Evolutionary conservation across 768 basidiomycete species (phyloP).

Genomic region (Fomitopsis serialis): DNA sequence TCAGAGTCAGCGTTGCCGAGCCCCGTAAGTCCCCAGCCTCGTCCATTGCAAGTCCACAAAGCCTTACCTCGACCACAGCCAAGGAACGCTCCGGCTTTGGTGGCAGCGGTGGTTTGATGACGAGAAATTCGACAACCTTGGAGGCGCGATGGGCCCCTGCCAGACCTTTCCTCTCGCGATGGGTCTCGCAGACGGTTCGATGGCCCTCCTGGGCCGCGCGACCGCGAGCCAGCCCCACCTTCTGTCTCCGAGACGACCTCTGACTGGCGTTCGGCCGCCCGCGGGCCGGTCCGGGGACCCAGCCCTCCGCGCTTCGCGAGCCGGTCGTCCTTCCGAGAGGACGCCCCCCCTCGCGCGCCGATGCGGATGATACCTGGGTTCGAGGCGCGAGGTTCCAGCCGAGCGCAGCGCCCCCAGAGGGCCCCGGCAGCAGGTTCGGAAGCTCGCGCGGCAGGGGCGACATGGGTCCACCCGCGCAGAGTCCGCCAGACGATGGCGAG

Average conservation of each 20-base stretch:
- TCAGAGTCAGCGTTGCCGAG: constrained; percentile 94
- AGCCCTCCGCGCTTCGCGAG: constrained; percentile 41
- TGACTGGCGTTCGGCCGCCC: constrained; percentile 69
- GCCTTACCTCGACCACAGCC: constrained; percentile 37
- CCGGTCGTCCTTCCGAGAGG: constrained; percentile 45
- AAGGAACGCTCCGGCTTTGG: constrained; percentile 67
- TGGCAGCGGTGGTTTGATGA: constrained; percentile 50
- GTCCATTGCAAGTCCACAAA: constrained; percentile 8
- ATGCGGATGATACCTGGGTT: constrained; percentile 74
- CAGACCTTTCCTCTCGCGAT: constrained; percentile 59
- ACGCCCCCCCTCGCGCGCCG: constrained; percentile 46
- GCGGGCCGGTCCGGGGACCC: constrained; percentile 30
- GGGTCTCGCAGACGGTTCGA: constrained; percentile 64
- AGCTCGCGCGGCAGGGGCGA: constrained; percentile 47
- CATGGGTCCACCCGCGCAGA: constrained; percentile 37
- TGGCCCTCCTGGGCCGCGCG: constrained; percentile 36
- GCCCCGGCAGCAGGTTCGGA: constrained; percentile 38
- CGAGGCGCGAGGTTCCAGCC: constrained; percentile 74
- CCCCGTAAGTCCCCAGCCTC: constrained; percentile 67
- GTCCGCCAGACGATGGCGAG: constrained; percentile 52
- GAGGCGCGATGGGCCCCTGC: constrained; percentile 85
- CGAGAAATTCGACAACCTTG: constrained; percentile 79
- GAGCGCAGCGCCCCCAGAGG: constrained; percentile 32
- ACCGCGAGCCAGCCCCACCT: constrained; percentile 31
- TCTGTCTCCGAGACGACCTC: constrained; percentile 53